Evolutionary conservation across 805 yeast species (phyloP).

Genomic region (Candida wancherniae): DNA sequence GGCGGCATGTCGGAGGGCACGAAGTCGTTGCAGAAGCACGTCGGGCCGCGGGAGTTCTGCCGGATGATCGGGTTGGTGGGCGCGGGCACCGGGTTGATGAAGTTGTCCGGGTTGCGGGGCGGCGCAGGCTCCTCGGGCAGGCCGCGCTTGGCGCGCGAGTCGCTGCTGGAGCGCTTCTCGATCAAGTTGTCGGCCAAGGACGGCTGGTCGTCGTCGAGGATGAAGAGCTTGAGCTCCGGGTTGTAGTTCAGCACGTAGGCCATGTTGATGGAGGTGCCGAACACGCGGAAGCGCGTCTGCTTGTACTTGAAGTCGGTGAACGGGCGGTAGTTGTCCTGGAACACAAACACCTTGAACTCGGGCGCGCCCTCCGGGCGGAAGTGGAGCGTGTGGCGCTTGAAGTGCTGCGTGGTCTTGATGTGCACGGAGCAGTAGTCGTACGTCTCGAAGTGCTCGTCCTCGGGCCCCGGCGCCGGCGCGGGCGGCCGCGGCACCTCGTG

Average conservation of each 20-base stretch:
- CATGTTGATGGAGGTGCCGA: constrained; percentile 32
- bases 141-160: neutral
- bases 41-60: constrained; percentile 11
- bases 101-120: constrained; percentile 3
- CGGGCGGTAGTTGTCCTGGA: constrained; percentile 34
- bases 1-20: constrained; percentile 35
- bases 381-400: constrained; percentile 26
- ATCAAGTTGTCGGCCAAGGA: constrained; percentile 33
- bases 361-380: constrained; percentile 21
- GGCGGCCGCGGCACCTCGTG: constrained; percentile 28
- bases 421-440: constrained; percentile 31
- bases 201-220: constrained; percentile 32
- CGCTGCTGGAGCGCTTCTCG: constrained; percentile 19
- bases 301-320: constrained; percentile 37
- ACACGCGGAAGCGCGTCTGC: constrained; percentile 33
- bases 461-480: constrained; percentile 10
- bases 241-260: constrained; percentile 27
- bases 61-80: constrained; percentile 21
- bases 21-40: constrained; percentile 9
- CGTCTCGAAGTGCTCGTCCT: constrained; percentile 28
- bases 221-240: constrained; percentile 29
- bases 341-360: constrained; percentile 25
- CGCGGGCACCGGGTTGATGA: constrained; percentile 31
- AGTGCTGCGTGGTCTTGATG: constrained; percentile 22
- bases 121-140: neutral